These are phyloP conservation scores for Trypethelium eluteriae DNA, from an alignment of 495 filamentous ascomycete species.

Conservation along the genomic window DNA sequence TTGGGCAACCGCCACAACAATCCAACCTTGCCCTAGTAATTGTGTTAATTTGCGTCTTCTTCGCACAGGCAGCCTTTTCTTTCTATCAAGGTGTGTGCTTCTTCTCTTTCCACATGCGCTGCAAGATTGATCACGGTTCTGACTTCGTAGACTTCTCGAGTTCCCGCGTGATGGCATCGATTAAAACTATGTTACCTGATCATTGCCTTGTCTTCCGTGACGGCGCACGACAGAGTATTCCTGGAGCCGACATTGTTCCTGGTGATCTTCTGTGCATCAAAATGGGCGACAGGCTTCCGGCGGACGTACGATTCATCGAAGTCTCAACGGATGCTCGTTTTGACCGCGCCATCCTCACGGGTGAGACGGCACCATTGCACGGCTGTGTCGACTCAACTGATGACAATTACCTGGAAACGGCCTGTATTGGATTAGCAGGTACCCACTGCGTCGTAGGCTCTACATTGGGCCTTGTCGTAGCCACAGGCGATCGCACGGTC, in stretches of 20 bases:
- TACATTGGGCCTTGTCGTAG: slow-evolving; percentile 56
- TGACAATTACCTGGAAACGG: slow-evolving; percentile 65
- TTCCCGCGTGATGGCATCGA: slow-evolving; percentile 34
- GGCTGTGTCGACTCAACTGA: slow-evolving; percentile 56
- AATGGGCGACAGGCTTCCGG: slow-evolving; percentile 59
- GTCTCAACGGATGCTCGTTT: slow-evolving; percentile 60
- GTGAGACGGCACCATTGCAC: slow-evolving; percentile 55
- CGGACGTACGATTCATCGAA: slow-evolving; percentile 59
- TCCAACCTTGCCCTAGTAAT: slow-evolving; percentile 62
- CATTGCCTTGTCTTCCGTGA: slow-evolving; percentile 56
- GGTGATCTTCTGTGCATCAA: slow-evolving; percentile 58
- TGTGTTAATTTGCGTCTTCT: slow-evolving; percentile 55
- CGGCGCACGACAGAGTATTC: slow-evolving; percentile 41
- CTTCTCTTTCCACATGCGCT: not conserved
- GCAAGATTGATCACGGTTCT: not conserved
- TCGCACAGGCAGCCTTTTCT: slow-evolving; percentile 59
- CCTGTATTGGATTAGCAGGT: slow-evolving; percentile 64
- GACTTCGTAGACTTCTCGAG: slow-evolving; percentile 30
- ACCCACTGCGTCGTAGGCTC: slow-evolving; percentile 60
- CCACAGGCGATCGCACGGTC: slow-evolving; percentile 52
- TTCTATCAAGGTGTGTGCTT: slow-evolving; percentile 21
- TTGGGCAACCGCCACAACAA: slow-evolving; percentile 54
- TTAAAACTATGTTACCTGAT: slow-evolving; percentile 54
- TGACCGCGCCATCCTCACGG: slow-evolving; percentile 63
- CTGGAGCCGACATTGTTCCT: slow-evolving; percentile 55